Evolutionary conservation across 2,329 filamentous ascomycete species (phyloP), one percentile per base, ranked within the genome.

Genomic region (Trichophaea hybrida): DNA sequence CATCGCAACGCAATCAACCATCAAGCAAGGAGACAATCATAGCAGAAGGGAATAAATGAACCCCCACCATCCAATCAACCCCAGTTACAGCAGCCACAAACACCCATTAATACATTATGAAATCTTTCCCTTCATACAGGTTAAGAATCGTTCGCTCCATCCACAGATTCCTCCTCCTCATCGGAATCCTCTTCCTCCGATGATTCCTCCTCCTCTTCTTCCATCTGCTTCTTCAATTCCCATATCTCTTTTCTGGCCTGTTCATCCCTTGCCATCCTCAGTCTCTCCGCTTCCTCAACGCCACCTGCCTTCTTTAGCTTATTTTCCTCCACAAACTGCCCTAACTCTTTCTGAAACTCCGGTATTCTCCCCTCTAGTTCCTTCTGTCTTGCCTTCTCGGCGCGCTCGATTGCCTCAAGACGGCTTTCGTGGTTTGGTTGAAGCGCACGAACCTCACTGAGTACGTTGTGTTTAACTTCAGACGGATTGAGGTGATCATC

Each of bases 301-400:
- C 93, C 93, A 44, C 93, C 93, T 12, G 86, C 90, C 78, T 97
- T 97, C 79, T 95, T 97, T 66, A 98, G 75, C 72, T 86, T 93
- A 60, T 88, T 88, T 69, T 95, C 88, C 65, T 86, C 80, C 1
- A 97, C 91, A 70, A 97, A 98, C 35, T 74, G 79, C 13, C 82
- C 80, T 6, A 98, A 79, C 72, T 98, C 93, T 67, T 86, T 86
- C 71, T 86, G 88, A 69, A 98, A 84, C n/a, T 40, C 40, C 32
- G 79, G 79, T 15, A 77, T 78, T 1, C 93, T 80, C 63, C 76
- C 84, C 70, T 88, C 86, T 0, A 98, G 78, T 70, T 98, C 93
- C 70, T 88, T 89, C 72, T 93, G 86, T 24, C 93, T 80, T 6
- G 89, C 78, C 74, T 90, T 93, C 74, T 97, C 93, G 0, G 93